These are phyloP conservation scores for Lipomyces kockii DNA, from an alignment of 805 yeast species.

Conservation along the genomic window DNA sequence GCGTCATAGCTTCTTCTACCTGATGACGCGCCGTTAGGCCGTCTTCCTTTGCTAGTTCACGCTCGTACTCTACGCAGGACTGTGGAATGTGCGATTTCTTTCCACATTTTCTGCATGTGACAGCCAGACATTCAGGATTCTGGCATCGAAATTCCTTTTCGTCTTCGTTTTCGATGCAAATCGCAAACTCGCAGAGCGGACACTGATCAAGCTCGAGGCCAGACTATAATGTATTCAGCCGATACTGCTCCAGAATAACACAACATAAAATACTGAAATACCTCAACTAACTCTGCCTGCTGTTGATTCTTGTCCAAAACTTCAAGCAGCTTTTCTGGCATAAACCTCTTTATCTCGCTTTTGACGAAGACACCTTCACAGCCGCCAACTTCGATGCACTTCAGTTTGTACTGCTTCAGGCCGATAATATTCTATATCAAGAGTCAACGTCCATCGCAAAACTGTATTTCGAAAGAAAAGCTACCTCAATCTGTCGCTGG, in stretches of 20 bases:
- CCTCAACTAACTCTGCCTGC: slow-evolving; percentile 5
- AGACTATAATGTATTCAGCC: neutral
- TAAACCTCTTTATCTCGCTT: slow-evolving; percentile 47
- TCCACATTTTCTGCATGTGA: neutral
- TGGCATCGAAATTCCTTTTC: slow-evolving; percentile 51
- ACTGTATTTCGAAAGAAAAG: neutral
- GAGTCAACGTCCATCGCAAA: neutral
- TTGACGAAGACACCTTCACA: slow-evolving; percentile 58
- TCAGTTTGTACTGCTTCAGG: neutral
- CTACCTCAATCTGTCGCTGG: slow-evolving; percentile 1
- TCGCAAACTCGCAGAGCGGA: slow-evolving; percentile 51
- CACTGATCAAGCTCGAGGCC: slow-evolving; percentile 2
- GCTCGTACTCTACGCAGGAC: neutral
- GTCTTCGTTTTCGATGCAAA: slow-evolving; percentile 59
- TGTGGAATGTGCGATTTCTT: slow-evolving; percentile 6
- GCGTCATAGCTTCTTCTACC: slow-evolving; percentile 21
- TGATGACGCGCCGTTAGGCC: slow-evolving; percentile 5
- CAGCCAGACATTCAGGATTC: slow-evolving; percentile 4
- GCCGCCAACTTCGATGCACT: slow-evolving; percentile 48
- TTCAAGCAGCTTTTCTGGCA: slow-evolving; percentile 3
- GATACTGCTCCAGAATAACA: neutral
- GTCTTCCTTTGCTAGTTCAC: neutral
- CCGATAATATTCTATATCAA: slow-evolving; percentile 5
- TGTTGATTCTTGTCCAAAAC: slow-evolving; percentile 2
- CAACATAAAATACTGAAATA: neutral